Base-by-base conservation (phyloP, 495 filamentous ascomycete genomes). In the Pseudoneurospora amorphoporcata region DNA sequence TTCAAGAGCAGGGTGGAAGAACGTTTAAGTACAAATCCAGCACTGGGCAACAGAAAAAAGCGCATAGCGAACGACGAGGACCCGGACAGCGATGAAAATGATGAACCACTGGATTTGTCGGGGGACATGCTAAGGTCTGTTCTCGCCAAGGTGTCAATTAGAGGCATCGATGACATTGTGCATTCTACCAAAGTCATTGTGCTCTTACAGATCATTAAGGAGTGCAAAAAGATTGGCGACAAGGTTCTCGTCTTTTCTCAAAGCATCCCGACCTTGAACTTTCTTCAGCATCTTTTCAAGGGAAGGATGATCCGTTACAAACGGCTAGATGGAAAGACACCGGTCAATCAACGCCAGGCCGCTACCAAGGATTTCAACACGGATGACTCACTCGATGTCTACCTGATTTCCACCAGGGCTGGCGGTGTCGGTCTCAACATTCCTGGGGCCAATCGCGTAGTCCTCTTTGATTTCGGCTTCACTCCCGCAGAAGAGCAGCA, bases 351-450 rank as follows among this genome's bases (percentile, higher is more conserved):
- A 10, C 87, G 94, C 5, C 92, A 94, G 77, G 73, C 72, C 0
- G 77, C 85, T 0, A 86, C 87, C 3, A 93, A 92, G 73, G 74
- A 78, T 0, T 97, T 97, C 85, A 94, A 94, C 74, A 78, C 82
- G 7, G 76, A 78, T 16, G 73, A 72, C 0, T 41, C 70, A 2
- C 58, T 76, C 3, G 81, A 84, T 42, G 81, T 97, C 2, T 93
- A 92, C 75, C 83, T 97, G 3, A 92, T 97, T 38, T 97, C 94
- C 0, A 97, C 94, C 2, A 87, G 78, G 71, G 92, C 94, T 23
- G 94, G 94, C 17, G 94, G 93, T 1, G 77, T 92, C 0, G 94
- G 94, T 0, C 81, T 98, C 71, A 98, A 98, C 75, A 89, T 98
- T 39, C 84, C 82, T 43, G 91, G 92, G 5, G 95, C 95, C 0